Evolutionary conservation across 306 rosid genomes (phyloP).

Genomic region (Citrullus mucosospermus): DNA sequence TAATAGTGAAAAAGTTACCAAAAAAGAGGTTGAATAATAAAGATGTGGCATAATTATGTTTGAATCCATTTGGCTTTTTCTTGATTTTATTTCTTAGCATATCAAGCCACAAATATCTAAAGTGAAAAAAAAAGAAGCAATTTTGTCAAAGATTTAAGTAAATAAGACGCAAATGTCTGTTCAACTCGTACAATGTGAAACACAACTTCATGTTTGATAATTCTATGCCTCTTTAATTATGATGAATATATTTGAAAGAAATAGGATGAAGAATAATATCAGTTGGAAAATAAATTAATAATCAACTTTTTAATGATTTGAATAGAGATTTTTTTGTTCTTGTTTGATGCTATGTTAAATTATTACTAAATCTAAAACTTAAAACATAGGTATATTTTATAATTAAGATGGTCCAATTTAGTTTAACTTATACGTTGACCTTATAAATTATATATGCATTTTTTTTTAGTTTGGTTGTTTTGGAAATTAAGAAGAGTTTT

Average conservation of each 20-base stretch:
- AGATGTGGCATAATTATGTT: slow-evolving; percentile 1
- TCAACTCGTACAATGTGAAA: neutral
- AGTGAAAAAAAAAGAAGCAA: neutral
- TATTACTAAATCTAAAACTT: too few species aligned
- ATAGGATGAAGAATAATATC: neutral
- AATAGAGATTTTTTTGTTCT: too few species aligned
- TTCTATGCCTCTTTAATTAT: neutral
- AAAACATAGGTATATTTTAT: too few species aligned
- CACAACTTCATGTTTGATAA: too few species aligned
- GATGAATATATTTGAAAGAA: neutral
- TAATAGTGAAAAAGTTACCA: slow-evolving; percentile 2
- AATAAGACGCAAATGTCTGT: neutral
- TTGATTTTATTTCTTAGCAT: neutral
- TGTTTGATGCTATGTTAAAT: neutral
- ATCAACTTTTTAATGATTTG: neutral
- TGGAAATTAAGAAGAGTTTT: too few species aligned
- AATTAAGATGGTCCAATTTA: too few species aligned
- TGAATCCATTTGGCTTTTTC: slow-evolving; percentile 2
- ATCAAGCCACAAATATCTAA: neutral
- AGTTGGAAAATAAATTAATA: neutral
- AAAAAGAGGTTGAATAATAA: neutral
- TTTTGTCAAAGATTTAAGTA: neutral
- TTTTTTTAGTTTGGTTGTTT: too few species aligned
- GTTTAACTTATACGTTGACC: too few species aligned
- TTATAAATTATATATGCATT: too few species aligned